Evolutionary conservation across 805 yeast species (phyloP).

Genomic region (Candida odintsovae): DNA sequence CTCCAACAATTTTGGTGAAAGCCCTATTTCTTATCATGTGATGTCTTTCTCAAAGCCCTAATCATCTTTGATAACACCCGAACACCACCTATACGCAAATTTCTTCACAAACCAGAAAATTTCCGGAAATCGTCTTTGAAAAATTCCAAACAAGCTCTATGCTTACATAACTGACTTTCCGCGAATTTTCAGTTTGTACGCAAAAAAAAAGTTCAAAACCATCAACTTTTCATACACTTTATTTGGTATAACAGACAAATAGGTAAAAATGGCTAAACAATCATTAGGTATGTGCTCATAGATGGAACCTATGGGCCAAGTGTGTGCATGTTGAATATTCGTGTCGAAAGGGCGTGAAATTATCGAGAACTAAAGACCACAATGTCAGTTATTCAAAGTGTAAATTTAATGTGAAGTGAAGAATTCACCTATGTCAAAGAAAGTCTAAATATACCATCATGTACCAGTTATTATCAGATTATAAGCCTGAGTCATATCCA

Average conservation of each 20-base stretch:
- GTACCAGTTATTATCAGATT: too few relatives aligned
- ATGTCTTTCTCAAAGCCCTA: not conserved
- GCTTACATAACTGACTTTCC: not conserved
- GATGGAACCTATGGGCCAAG: not conserved
- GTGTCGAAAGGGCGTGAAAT: not conserved
- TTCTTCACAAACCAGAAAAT: too few relatives aligned
- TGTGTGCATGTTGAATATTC: not conserved
- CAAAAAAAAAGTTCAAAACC: slow-evolving; percentile 18
- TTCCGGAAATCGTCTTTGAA: too few relatives aligned
- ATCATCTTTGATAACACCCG: not conserved
- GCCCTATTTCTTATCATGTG: not conserved
- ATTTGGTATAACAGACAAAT: slow-evolving; percentile 13
- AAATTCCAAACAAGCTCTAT: not conserved
- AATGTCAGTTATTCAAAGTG: not conserved
- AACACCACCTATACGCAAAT: too few relatives aligned
- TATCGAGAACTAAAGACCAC: not conserved
- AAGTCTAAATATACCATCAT: too few relatives aligned
- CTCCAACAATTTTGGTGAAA: not conserved
- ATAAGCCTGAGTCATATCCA: too few relatives aligned
- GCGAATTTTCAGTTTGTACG: slow-evolving; percentile 1
- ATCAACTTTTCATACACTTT: slow-evolving; percentile 6
- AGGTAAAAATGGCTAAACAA: slow-evolving; percentile 40
- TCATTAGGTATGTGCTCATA: slow-evolving; percentile 37
- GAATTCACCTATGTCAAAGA: not conserved
- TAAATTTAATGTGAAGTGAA: not conserved